Evolutionary conservation across 1,284 basidiomycete species (phyloP), one percentile per base, ranked within the genome.

Genomic region (Cryptococcus deneoformans): DNA sequence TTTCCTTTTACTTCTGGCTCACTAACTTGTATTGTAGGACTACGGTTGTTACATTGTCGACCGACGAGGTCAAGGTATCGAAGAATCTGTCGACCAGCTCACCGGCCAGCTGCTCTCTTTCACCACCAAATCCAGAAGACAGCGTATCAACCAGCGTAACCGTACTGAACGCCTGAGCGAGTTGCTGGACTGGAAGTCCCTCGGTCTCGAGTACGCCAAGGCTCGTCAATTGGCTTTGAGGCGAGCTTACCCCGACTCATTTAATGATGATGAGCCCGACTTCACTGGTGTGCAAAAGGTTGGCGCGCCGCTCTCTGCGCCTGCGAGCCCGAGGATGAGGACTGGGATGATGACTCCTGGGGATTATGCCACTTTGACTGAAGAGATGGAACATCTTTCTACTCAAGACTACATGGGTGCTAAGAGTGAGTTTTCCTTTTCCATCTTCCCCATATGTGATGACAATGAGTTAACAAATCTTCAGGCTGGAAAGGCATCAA

Each of bases 111-210:
- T 96, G 84, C 85, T 88, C 78, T 75, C 79, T 11, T 98, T 97
- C 81, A 84, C 84, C 59, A 83, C 81, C 69, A 97, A 96, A 83
- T 89, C 92, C n/a, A 84, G 95, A 46, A 84, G 95, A 56, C 95
- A 98, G 79, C 85, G 95, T 54, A 98, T 98, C 79, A 98, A 98
- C 80, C 93, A 98, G 80, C 88, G 94, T 48, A 99, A 98, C 81
- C 87, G 95, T 54, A 95, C 97, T 57, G 95, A 99, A 77, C 85
- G 93, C 40, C 82, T 97, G 5, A 88, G 86, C 50, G 95, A 95
- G 46, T 78, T 99, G 56, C 82, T 99, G 59, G 95, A 99, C 78
- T 98, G 95, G 95, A 99, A 99, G 82, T 92, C 93, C 68, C 81
- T 99, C 34, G 95, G 95, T 5, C 86, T 98, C 64, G 95, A 99